phyloP scores from a whole-genome alignment of 306 rosid species.

The Prunus padus region DNA sequence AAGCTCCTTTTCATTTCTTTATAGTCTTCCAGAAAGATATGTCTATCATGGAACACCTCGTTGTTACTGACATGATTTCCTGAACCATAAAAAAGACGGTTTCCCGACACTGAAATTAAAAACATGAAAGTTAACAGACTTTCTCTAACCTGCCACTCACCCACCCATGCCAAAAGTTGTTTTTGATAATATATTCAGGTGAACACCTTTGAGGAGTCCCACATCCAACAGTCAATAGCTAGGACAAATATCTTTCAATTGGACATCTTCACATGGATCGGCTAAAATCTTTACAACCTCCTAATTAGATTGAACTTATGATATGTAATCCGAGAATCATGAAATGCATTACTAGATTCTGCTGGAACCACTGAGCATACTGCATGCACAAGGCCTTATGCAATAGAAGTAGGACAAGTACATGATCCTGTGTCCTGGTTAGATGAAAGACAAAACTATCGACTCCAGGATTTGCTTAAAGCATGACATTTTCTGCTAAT shows the following conservation, averaged over 20 bases:
- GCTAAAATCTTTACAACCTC: background rate
- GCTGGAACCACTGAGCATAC: background rate
- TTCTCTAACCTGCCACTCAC: background rate
- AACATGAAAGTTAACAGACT: constrained; percentile 3
- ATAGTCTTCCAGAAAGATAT: constrained; percentile 64
- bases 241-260: background rate
- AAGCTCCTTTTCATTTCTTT: constrained; percentile 73
- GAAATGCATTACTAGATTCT: background rate
- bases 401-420: background rate
- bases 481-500: background rate
- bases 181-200: background rate
- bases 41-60: constrained; percentile 64
- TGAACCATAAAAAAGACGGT: constrained; percentile 37
- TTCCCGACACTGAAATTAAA: constrained; percentile 12
- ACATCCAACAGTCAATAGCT: background rate
- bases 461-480: no score
- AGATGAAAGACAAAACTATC: background rate
- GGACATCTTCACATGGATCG: background rate
- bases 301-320: background rate
- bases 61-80: constrained; percentile 38
- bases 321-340: background rate
- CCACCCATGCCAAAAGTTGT: constrained; percentile 4
- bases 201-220: background rate
- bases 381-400: background rate
- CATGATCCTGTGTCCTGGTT: background rate